Conservation (phyloP, 257 asterid genomes). For the Solanum okadae region DNA sequence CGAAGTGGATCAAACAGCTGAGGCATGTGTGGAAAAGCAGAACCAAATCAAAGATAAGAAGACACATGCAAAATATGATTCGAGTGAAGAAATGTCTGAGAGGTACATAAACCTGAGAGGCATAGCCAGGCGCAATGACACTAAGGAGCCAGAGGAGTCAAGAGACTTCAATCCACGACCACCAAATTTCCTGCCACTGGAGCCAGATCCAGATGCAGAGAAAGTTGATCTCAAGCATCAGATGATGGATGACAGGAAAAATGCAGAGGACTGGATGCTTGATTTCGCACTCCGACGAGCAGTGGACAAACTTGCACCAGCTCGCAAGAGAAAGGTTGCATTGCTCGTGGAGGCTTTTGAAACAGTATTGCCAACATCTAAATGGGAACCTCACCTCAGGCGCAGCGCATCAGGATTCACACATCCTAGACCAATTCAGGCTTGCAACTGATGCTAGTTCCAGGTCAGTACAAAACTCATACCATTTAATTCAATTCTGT, state of each 20-base stretch:
- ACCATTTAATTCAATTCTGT: background rate
- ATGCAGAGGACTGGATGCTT: constrained; percentile 85
- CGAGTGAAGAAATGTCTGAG: background rate
- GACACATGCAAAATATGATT: background rate
- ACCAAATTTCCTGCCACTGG: constrained; percentile 61
- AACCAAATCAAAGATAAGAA: constrained; percentile 1
- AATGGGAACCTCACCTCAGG: constrained; percentile 25
- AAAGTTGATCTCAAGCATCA: constrained; percentile 80
- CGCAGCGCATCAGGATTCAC: constrained; percentile 18
- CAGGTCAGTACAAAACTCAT: constrained; percentile 14
- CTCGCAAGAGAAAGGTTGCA: constrained; percentile 68
- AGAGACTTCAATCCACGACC: constrained; percentile 57
- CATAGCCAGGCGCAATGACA: constrained; percentile 23
- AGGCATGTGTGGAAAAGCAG: background rate
- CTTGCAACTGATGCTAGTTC: constrained; percentile 43
- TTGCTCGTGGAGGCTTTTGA: constrained; percentile 86
- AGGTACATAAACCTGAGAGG: constrained; percentile 8
- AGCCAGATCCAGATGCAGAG: constrained; percentile 56
- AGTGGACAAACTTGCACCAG: constrained; percentile 64
- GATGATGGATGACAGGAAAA: constrained; percentile 54
- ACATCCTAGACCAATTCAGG: constrained; percentile 39
- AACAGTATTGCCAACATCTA: constrained; percentile 49
- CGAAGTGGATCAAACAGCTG: background rate
- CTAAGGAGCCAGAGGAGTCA: constrained; percentile 21
- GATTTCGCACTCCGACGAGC: constrained; percentile 75